Base-by-base conservation (phyloP, 805 yeast genomes). In the Candida tammaniensis region DNA sequence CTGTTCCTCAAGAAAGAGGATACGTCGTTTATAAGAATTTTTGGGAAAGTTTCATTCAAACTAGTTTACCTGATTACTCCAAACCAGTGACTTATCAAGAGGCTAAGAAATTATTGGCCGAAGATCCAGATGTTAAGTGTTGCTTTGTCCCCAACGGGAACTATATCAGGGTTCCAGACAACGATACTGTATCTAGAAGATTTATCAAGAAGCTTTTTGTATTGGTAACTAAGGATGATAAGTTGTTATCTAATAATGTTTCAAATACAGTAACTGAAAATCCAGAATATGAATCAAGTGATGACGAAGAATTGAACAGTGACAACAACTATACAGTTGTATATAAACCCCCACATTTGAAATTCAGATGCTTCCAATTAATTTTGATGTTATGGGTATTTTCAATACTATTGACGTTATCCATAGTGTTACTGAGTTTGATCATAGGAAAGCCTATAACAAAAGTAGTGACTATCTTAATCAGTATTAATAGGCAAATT, bases 91-190 rank as follows among this genome's bases (percentile, higher is more conserved):
- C 79, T 1, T 55, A 63, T 34, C 39, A 48, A 2, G 75, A 72
- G 30, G 80, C 83, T 0, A 33, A 40, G 2, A 53, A 51, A 8
- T 56, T 66, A 3, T 80, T 80, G 46, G 49, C 55, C 8, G 60
- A 59, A 3, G 57, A 74, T 36, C 59, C 69, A 0, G 44, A 51
- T 1, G 55, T 68, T 0, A 61, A 61, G 23, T 78, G 83, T 0
- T 78, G 76, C 30, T 83, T 83, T 51, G 78, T 86, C 6, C 89
- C 89, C 0, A 82, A 86, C 55, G 98, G 98, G 3, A 64, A 68
- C 30, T 82, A 76, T 49, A 77, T 89, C 21, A 76, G 98, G 37
- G 98, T 88, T 1, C 98, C 98, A 1, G 82, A 78, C 39, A 75
- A 75, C 44, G 97, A 89, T 52, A 80, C 80, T 11, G 79, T 82